Percentiles rank a stretch among this genome's conserved stretches.
These are phyloP conservation scores for Flaveria robusta DNA, from an alignment of 129 eudicot species.

Conservation along the genomic window DNA sequence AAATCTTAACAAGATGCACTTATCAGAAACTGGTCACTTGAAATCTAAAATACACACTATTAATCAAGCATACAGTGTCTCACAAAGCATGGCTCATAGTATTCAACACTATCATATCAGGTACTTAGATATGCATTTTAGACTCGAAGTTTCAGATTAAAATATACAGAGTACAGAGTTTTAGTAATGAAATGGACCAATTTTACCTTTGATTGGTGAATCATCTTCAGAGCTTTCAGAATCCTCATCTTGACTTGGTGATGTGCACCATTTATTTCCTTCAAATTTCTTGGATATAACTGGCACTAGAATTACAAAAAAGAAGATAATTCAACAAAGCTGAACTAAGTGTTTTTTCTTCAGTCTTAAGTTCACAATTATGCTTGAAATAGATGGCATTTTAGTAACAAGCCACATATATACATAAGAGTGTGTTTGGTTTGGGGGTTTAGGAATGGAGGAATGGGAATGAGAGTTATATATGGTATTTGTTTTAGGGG, in stretches of 20 bases:
- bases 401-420: constrained; percentile 7
- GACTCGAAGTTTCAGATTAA: background rate
- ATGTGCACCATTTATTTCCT: constrained; percentile 36
- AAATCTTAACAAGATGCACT: constrained; percentile 11
- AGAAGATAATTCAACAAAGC: constrained; percentile 6
- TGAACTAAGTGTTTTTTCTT: background rate
- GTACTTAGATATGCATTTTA: background rate
- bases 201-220: constrained; percentile 53
- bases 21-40: background rate
- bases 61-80: constrained; percentile 14
- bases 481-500: constrained; percentile 4
- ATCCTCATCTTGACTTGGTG: constrained; percentile 53
- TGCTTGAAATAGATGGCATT: constrained; percentile 19
- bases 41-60: constrained; percentile 3
- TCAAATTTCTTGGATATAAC: constrained; percentile 33
- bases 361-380: constrained; percentile 12
- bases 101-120: background rate
- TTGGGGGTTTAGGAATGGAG: constrained; percentile 3
- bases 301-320: constrained; percentile 27
- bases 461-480: background rate
- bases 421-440: constrained; percentile 15
- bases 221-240: constrained; percentile 58
- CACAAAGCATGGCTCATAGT: constrained; percentile 18
- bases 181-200: constrained; percentile 24
- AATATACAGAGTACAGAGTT: constrained; percentile 8